phyloP scores from a whole-genome alignment of 805 yeast species.

The Kuraishia floccosa region DNA sequence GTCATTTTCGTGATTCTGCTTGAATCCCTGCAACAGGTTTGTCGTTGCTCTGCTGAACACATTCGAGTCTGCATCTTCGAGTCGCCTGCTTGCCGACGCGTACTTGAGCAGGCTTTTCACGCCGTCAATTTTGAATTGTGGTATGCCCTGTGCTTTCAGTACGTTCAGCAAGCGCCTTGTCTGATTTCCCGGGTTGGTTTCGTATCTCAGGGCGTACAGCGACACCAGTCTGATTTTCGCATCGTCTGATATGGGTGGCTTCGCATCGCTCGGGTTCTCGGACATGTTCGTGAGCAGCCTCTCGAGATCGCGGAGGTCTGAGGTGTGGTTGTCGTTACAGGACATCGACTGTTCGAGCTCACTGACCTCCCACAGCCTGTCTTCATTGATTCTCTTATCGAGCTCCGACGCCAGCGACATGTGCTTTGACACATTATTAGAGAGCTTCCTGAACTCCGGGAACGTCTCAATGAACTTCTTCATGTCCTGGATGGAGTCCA shows the following conservation, averaged over 20 bases:
- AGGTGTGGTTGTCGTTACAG: conserved; percentile 43
- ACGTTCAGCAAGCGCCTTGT: conserved; percentile 23
- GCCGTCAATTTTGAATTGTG: conserved; percentile 25
- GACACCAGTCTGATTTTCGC: conserved; percentile 65
- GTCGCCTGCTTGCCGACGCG: conserved; percentile 31
- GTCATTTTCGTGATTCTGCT: conserved; percentile 30
- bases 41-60: conserved; percentile 11
- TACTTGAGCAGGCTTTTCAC: conserved; percentile 32
- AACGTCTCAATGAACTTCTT: conserved; percentile 83
- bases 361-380: conserved; percentile 71
- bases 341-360: conserved; percentile 85
- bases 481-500: conserved; percentile 79
- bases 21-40: conserved; percentile 20
- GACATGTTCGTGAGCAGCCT: conserved; percentile 31
- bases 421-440: conserved; percentile 85
- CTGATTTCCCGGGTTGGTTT: conserved; percentile 34
- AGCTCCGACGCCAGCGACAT: conserved; percentile 84
- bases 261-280: conserved; percentile 5
- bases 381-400: conserved; percentile 55
- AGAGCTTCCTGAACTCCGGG: conserved; percentile 86
- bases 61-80: conserved; percentile 19
- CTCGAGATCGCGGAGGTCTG: conserved; percentile 46
- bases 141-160: conserved; percentile 23
- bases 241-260: conserved; percentile 28
- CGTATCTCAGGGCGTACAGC: conserved; percentile 66